phyloP scores from a whole-genome alignment of 2,329 filamentous ascomycete species.

The Aureobasidium leucospermi region DNA sequence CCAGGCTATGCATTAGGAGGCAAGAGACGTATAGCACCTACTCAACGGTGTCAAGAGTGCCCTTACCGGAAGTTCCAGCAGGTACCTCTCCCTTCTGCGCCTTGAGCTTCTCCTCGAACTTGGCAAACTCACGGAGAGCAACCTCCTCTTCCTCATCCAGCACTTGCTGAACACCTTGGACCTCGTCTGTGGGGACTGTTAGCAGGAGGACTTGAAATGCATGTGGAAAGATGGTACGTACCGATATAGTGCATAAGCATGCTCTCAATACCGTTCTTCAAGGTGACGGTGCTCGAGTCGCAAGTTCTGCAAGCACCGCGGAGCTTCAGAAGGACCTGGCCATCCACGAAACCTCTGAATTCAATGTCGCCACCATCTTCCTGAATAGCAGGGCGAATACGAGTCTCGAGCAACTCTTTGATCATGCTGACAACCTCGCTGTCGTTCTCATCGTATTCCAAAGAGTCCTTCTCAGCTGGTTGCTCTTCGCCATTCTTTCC shows the following conservation, averaged over 20 bases:
- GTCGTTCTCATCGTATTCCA: constrained; percentile 83
- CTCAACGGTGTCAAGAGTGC: constrained; percentile 43
- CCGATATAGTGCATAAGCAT: constrained; percentile 64
- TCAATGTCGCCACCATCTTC: constrained; percentile 98
- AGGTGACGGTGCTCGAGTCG: constrained; percentile 90
- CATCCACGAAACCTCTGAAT: constrained; percentile 74
- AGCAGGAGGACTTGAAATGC: background rate
- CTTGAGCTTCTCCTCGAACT: constrained; percentile 80
- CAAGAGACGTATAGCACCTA: background rate
- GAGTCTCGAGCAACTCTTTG: constrained; percentile 91
- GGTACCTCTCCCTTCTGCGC: constrained; percentile 51
- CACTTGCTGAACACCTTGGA: constrained; percentile 85
- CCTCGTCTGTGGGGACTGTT: constrained; percentile 57
- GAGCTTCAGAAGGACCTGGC: constrained; percentile 64
- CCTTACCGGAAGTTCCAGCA: constrained; percentile 43
- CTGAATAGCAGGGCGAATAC: constrained; percentile 91
- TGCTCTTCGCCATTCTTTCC: constrained; percentile 46
- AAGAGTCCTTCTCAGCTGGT: constrained; percentile 52
- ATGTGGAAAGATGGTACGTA: background rate
- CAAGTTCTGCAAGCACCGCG: constrained; percentile 91
- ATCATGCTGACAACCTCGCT: constrained; percentile 96
- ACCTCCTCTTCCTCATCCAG: constrained; percentile 89
- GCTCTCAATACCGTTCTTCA: constrained; percentile 96
- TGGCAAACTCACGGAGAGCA: constrained; percentile 78
- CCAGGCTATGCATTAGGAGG: constrained; percentile 2